These are phyloP conservation scores for Backusella australiensis DNA, from an alignment of 192 early-diverging fungal species.

Conservation along the genomic window DNA sequence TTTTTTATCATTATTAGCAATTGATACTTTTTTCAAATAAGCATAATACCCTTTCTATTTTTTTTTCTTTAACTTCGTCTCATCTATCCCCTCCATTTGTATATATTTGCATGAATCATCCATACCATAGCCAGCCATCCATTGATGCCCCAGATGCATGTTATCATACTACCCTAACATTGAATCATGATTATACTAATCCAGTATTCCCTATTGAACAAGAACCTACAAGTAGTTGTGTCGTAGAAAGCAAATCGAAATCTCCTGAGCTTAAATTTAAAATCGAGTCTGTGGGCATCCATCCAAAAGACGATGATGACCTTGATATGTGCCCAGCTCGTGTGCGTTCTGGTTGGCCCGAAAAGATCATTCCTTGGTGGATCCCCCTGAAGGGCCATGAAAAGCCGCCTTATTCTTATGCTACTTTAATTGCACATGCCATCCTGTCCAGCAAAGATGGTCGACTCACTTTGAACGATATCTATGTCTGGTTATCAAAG, in stretches of 20 bases:
- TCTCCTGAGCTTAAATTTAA: constrained; percentile 11
- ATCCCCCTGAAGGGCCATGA: constrained; percentile 4
- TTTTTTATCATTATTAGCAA: not conserved
- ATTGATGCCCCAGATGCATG: not conserved
- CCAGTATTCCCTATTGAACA: not conserved
- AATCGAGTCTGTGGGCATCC: not conserved
- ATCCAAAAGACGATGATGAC: constrained; percentile 9
- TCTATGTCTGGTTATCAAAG: constrained; percentile 74
- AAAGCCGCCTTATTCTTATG: constrained; percentile 75
- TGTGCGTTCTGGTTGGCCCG: constrained; percentile 1
- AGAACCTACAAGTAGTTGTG: not conserved
- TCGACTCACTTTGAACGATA: constrained; percentile 76
- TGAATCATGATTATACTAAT: not conserved
- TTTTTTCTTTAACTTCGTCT: not conserved
- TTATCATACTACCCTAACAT: not conserved
- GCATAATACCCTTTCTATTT: not conserved
- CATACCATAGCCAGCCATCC: not conserved
- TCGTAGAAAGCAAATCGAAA: not conserved
- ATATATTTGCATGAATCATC: not conserved
- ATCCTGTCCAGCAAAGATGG: constrained; percentile 55
- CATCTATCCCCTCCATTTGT: not conserved
- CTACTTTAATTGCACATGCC: constrained; percentile 76
- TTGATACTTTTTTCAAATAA: not conserved
- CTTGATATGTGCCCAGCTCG: constrained; percentile 12
- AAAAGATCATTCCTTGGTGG: constrained; percentile 27